Percentiles rank a stretch among this genome's conserved stretches.
These are phyloP conservation scores for Harrya chromipes DNA, from an alignment of 768 basidiomycete species.

Conservation along the genomic window DNA sequence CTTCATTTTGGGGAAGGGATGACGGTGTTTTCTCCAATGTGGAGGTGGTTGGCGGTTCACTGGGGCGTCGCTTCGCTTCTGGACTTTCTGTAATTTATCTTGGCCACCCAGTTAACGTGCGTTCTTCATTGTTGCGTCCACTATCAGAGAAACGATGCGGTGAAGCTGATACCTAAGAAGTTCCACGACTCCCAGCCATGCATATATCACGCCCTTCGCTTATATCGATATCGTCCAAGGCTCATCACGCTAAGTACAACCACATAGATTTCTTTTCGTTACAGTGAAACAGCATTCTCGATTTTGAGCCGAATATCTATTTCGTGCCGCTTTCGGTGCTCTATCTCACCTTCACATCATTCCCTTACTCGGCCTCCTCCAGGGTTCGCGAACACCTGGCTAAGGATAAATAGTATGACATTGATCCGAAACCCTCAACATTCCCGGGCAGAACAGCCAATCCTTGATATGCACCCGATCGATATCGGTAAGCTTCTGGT, in stretches of 20 bases:
- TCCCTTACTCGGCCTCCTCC: neutral
- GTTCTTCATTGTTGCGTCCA: slow-evolving; percentile 20
- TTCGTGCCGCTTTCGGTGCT: neutral
- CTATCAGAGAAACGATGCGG: slow-evolving; percentile 5
- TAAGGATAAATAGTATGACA: too few relatives aligned
- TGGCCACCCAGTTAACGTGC: slow-evolving; percentile 21
- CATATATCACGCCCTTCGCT: slow-evolving; percentile 1
- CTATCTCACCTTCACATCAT: neutral
- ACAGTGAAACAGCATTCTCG: neutral
- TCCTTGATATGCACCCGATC: slow-evolving; percentile 3
- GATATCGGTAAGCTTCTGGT: neutral
- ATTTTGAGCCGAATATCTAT: neutral
- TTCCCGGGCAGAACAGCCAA: neutral
- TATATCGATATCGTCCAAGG: neutral
- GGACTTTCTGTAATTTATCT: slow-evolving; percentile 29
- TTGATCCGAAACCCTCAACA: neutral
- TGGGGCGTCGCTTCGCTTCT: slow-evolving; percentile 20
- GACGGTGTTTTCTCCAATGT: slow-evolving; percentile 6
- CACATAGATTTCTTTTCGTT: too few relatives aligned
- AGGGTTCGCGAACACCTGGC: neutral
- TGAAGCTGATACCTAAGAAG: slow-evolving; percentile 4
- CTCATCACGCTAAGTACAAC: neutral
- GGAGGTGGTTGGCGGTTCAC: slow-evolving; percentile 1
- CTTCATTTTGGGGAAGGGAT: neutral
- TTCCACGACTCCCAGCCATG: slow-evolving; percentile 8